These are phyloP conservation scores for Phytophthora pluvialis DNA, from an alignment of 352 stramenopile species.

Conservation along the genomic window DNA sequence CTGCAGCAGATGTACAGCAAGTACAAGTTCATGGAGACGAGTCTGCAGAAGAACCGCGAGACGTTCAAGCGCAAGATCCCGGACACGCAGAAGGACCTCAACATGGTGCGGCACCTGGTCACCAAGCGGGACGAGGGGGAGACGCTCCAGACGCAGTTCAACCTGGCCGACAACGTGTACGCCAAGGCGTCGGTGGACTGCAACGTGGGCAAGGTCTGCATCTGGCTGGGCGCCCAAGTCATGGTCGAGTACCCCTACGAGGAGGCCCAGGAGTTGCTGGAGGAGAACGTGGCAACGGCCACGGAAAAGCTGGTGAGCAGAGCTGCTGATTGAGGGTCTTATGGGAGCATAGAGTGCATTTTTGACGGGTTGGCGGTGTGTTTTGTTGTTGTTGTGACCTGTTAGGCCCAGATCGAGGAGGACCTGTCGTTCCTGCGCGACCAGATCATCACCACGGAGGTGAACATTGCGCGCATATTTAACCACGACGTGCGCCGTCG, in stretches of 20 bases:
- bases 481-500: conserved; percentile 96
- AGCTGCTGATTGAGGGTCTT: neutral
- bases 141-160: conserved; percentile 92
- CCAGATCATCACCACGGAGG: conserved; percentile 98
- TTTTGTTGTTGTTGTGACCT: neutral
- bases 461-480: conserved; percentile 97
- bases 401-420: conserved; percentile 79
- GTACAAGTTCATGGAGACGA: conserved; percentile 92
- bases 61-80: conserved; percentile 92
- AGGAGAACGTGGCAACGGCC: conserved; percentile 74
- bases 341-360: neutral
- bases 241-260: conserved; percentile 98
- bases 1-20: conserved; percentile 92
- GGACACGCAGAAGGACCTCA: conserved; percentile 89
- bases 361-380: conserved; percentile 6
- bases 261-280: conserved; percentile 93
- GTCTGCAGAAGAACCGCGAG: conserved; percentile 83
- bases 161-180: conserved; percentile 95
- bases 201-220: conserved; percentile 92
- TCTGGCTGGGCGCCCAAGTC: conserved; percentile 97
- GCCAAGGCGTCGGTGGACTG: conserved; percentile 94
- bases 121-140: conserved; percentile 77
- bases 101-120: conserved; percentile 56
- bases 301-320: conserved; percentile 69
- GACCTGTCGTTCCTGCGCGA: conserved; percentile 95